These are phyloP conservation scores for Boletus patriciae DNA, from an alignment of 768 basidiomycete species.

Conservation along the genomic window DNA sequence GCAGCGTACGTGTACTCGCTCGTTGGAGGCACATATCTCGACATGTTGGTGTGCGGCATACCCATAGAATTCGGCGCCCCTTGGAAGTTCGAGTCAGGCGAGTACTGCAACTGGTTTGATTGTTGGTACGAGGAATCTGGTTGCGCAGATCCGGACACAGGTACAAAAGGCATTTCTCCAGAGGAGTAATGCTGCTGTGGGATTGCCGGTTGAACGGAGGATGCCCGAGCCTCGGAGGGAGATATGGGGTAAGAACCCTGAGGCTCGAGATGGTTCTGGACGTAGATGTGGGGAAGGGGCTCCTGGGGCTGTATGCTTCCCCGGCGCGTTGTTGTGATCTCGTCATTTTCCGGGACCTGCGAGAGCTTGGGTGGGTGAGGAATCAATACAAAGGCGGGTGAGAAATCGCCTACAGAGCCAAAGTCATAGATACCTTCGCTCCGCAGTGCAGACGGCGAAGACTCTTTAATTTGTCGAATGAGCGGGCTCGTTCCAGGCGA, in stretches of 20 bases:
- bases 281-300: slow-evolving; percentile 24
- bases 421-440: slow-evolving; percentile 30
- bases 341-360: slow-evolving; percentile 25
- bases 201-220: slow-evolving; percentile 19
- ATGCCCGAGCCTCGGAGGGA: slow-evolving; percentile 14
- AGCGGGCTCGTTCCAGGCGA: slow-evolving; percentile 41
- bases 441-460: slow-evolving; percentile 22
- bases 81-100: slow-evolving; percentile 20
- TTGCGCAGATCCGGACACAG: slow-evolving; percentile 13
- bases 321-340: slow-evolving; percentile 25
- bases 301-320: slow-evolving; percentile 26
- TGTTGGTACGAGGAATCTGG: slow-evolving; percentile 14
- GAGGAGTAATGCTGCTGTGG: slow-evolving; percentile 19
- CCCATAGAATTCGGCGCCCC: slow-evolving; percentile 13
- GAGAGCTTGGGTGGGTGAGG: slow-evolving; percentile 15
- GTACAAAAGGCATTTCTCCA: slow-evolving; percentile 18
- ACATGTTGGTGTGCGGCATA: slow-evolving; percentile 14
- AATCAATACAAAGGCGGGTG: not conserved
- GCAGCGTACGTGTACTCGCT: slow-evolving; percentile 25
- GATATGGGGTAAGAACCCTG: slow-evolving; percentile 19
- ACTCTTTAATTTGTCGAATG: slow-evolving; percentile 25
- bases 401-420: slow-evolving; percentile 19
- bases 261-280: slow-evolving; percentile 16
- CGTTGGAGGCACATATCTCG: slow-evolving; percentile 18
- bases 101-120: slow-evolving; percentile 18